Conservation (phyloP, 345 rosid genomes). For the Leavenworthia alabamica region DNA sequence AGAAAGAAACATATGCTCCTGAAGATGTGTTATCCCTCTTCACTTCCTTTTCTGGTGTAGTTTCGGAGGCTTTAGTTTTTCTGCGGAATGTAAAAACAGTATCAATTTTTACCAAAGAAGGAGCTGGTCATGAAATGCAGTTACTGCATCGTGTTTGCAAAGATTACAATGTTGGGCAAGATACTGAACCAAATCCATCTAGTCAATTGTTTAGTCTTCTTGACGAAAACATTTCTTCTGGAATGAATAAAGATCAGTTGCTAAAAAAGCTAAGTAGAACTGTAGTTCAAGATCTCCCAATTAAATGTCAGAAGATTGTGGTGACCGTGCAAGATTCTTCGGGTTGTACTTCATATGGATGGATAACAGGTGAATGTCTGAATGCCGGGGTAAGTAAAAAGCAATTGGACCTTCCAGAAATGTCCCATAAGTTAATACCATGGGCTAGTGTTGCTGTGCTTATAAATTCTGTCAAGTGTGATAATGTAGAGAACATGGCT, state of each 20-base stretch:
- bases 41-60: conserved; percentile 65
- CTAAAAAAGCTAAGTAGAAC: conserved; percentile 59
- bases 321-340: conserved; percentile 67
- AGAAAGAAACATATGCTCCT: conserved; percentile 68
- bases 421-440: conserved; percentile 67
- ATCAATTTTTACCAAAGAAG: conserved; percentile 77
- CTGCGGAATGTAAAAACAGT: conserved; percentile 73
- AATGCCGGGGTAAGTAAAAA: conserved; percentile 44
- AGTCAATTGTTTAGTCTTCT: conserved; percentile 55
- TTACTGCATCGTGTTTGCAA: conserved; percentile 68
- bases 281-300: conserved; percentile 49
- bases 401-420: conserved; percentile 36
- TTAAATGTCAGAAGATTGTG: conserved; percentile 67
- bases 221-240: conserved; percentile 48
- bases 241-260: conserved; percentile 69
- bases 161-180: conserved; percentile 46
- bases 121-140: conserved; percentile 67
- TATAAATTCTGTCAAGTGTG: conserved; percentile 51
- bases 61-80: conserved; percentile 75
- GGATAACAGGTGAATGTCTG: conserved; percentile 86
- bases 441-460: conserved; percentile 95
- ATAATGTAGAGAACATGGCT: conserved; percentile 19
- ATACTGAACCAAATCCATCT: conserved; percentile 37
- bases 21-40: conserved; percentile 87
- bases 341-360: conserved; percentile 58